phyloP scores from a whole-genome alignment of 2,329 filamentous ascomycete genomes.

The Emericellopsis cladophorae region DNA sequence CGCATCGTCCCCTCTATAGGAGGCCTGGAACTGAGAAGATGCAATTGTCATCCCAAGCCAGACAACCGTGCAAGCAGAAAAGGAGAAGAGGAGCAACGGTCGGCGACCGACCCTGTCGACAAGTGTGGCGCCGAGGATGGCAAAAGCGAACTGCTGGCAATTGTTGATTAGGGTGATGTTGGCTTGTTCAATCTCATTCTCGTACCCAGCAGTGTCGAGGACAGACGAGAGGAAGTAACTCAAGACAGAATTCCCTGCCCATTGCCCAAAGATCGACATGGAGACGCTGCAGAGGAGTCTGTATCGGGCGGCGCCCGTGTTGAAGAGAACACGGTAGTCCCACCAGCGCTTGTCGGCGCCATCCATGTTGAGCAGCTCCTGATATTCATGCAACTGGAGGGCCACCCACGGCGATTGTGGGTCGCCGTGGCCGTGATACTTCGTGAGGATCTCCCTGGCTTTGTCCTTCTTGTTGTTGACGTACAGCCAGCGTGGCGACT shows the following conservation, averaged over 20 bases:
- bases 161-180: conserved; percentile 36
- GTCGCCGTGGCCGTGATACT: conserved; percentile 30
- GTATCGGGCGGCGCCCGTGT: conserved; percentile 22
- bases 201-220: conserved; percentile 36
- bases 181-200: conserved; percentile 20
- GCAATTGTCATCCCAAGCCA: conserved; percentile 36
- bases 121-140: conserved; percentile 31
- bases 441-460: conserved; percentile 17
- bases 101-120: conserved; percentile 38
- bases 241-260: conserved; percentile 25
- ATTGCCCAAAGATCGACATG: conserved; percentile 31
- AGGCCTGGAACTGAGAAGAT: conserved; percentile 20
- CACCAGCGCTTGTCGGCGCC: conserved; percentile 34
- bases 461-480: conserved; percentile 17
- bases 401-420: conserved; percentile 15
- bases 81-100: conserved; percentile 32
- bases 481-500: conserved; percentile 26
- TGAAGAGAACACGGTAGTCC: conserved; percentile 33
- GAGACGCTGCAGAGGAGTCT: conserved; percentile 26
- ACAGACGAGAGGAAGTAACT: conserved; percentile 38
- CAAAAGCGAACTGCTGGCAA: conserved; percentile 33
- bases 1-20: conserved; percentile 10
- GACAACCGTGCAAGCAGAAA: conserved; percentile 30
- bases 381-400: conserved; percentile 28
- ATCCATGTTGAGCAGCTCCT: conserved; percentile 27